Evolutionary conservation across 768 basidiomycete species (phyloP), one percentile per base, ranked within the genome.

Genomic region (Clavulina sp.): DNA sequence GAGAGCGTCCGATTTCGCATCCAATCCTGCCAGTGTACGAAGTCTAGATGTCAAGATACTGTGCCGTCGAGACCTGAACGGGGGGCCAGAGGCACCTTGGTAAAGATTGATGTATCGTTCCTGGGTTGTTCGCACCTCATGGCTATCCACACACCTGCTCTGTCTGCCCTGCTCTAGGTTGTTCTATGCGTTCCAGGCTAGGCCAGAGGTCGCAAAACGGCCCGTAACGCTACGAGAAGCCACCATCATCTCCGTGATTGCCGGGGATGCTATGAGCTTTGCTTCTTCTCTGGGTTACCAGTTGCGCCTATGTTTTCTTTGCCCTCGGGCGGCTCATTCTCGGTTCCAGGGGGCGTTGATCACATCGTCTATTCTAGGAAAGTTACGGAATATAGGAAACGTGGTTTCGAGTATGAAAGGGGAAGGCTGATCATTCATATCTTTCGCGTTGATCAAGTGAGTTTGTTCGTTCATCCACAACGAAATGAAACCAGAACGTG

Each of bases 191-290:
- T 84, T 81, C 61, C 68, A 85, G 52, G 85, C 84, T 9, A 46
- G 26, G 61, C 84, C 86, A 48, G 85, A 88, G 62, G 80, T 81
- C n/a, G 77, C 77, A 7, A 75, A 84, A 41, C 78, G 80, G 16
- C 84, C 87, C 61, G 84, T 84, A 1, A 89, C 86, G 2, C 85
- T 89, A 44, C 73, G 85, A 47, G 83, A 86, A 6, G 87, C 85
- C 80, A 79, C 83, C 13, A 80, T 76, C 30, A 81, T 78, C 54
- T 75, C 84, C 59, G 80, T 88, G 21, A 70, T 76, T 24, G 30
- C 26, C 18, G 85, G 85, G 1, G 83, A 89, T 62, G 83, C 82
- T 7, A 64, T 84, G 30, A 78, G 78, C 60, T 86, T 87, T 61
- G 83, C 84, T 13, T 80, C 77, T 49, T 81, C 82, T 2, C 66